phyloP scores from a whole-genome alignment of 805 yeast genomes.

The Saccharomyces mikatae region DNA sequence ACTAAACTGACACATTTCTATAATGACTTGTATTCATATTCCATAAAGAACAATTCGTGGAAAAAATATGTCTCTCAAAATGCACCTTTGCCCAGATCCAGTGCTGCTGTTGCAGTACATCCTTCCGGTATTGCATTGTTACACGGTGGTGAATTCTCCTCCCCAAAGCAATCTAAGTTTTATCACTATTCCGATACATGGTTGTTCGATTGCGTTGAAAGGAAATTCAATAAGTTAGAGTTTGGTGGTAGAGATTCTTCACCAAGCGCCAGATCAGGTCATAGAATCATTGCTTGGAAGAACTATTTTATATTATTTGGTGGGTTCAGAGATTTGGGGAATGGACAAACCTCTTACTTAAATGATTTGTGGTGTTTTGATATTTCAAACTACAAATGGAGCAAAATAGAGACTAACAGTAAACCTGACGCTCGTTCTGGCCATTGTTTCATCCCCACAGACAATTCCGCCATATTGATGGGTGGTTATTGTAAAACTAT shows the following conservation, averaged over 20 bases:
- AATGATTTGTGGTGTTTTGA: conserved; percentile 91
- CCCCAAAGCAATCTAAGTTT: conserved; percentile 91
- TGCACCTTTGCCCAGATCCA: conserved; percentile 85
- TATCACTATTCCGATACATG: conserved; percentile 96
- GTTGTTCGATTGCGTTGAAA: conserved; percentile 75
- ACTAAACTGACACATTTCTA: conserved; percentile 55
- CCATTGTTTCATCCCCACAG: conserved; percentile 71
- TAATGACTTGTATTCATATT: conserved; percentile 70
- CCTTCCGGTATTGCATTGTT: conserved; percentile 78
- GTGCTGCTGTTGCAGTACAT: conserved; percentile 89
- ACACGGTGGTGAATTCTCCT: conserved; percentile 96
- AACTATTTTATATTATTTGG: conserved; percentile 80
- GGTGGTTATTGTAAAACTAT: conserved; percentile 89
- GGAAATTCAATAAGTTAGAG: conserved; percentile 88
- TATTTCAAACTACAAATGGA: conserved; percentile 83
- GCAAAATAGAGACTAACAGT: conserved; percentile 76
- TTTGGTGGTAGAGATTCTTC: conserved; percentile 40
- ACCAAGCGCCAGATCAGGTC: conserved; percentile 88
- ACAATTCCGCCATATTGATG: conserved; percentile 77
- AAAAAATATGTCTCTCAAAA: conserved; percentile 69
- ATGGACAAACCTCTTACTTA: conserved; percentile 65
- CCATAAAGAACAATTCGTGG: conserved; percentile 77
- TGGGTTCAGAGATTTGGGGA: conserved; percentile 86
- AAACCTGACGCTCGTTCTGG: conserved; percentile 94
- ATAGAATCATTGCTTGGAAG: conserved; percentile 85